phyloP scores from a whole-genome alignment of 495 filamentous ascomycete genomes.

The Aspergillus nanangensis region DNA sequence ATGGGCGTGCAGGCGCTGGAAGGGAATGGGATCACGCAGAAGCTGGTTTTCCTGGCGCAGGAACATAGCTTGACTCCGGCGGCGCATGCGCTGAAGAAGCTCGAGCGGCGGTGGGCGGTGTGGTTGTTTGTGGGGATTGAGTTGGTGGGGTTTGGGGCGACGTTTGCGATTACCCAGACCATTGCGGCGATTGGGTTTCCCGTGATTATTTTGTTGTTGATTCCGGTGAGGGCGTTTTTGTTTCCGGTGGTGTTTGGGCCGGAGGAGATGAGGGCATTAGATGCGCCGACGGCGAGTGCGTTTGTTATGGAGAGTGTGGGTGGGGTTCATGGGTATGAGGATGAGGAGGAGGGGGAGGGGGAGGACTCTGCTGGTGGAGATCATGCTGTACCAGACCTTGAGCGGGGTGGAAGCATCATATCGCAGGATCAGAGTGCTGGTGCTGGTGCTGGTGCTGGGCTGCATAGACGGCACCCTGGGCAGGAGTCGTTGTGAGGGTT shows the following conservation, averaged over 20 bases:
- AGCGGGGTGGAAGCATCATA: too few species aligned
- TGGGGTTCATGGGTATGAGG: slow-evolving; percentile 54
- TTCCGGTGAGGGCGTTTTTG: slow-evolving; percentile 72
- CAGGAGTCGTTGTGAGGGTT: too few species aligned
- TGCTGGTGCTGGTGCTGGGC: too few species aligned
- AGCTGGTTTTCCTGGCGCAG: slow-evolving; percentile 68
- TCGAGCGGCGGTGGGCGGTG: slow-evolving; percentile 57
- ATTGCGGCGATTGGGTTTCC: slow-evolving; percentile 94
- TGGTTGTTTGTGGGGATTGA: slow-evolving; percentile 78
- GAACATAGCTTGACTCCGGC: slow-evolving; percentile 62
- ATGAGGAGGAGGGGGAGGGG: too few species aligned
- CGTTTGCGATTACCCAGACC: slow-evolving; percentile 94
- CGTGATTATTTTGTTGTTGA: slow-evolving; percentile 73
- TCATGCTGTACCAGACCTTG: too few species aligned
- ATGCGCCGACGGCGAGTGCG: slow-evolving; percentile 74
- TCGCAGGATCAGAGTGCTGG: too few species aligned
- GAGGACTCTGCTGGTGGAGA: too few species aligned
- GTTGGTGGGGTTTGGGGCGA: slow-evolving; percentile 74
- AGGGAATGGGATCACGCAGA: slow-evolving; percentile 78
- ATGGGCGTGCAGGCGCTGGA: slow-evolving; percentile 84
- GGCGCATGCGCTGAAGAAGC: slow-evolving; percentile 59
- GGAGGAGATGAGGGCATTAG: slow-evolving; percentile 67
- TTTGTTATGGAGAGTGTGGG: slow-evolving; percentile 86
- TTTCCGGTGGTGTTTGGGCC: slow-evolving; percentile 64
- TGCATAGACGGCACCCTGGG: too few species aligned